phyloP scores from a whole-genome alignment of 1,284 basidiomycete genomes.

The Moesziomyces parantarcticus region DNA sequence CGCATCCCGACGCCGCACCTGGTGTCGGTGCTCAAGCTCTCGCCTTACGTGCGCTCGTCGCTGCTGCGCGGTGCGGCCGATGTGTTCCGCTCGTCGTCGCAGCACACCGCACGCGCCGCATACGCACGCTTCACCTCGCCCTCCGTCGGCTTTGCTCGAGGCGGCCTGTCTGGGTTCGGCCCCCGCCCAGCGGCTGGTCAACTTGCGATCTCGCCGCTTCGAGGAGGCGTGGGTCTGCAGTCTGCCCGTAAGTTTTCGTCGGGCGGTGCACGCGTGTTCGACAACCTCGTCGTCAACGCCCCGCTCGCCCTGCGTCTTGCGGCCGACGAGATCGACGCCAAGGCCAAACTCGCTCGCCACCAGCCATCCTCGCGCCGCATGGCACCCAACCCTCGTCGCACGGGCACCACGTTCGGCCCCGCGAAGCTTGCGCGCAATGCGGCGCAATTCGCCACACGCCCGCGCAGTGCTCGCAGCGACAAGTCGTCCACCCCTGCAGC shows the following conservation, averaged over 20 bases:
- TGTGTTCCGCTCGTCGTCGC: slow-evolving; percentile 8
- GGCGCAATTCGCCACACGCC: slow-evolving; percentile 1
- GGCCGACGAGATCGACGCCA: slow-evolving; percentile 33
- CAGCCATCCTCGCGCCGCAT: not conserved
- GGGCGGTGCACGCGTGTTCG: slow-evolving; percentile 38
- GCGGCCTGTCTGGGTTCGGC: slow-evolving; percentile 20
- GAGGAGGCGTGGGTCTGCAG: slow-evolving; percentile 34
- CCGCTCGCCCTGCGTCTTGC: slow-evolving; percentile 42
- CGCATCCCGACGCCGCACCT: slow-evolving; percentile 1
- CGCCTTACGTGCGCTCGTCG: slow-evolving; percentile 6
- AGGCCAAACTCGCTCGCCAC: slow-evolving; percentile 15
- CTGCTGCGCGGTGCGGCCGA: slow-evolving; percentile 17
- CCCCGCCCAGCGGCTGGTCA: slow-evolving; percentile 14
- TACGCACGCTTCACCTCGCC: slow-evolving; percentile 12
- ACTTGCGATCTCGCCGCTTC: slow-evolving; percentile 19
- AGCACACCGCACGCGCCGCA: not conserved
- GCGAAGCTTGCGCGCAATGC: slow-evolving; percentile 13
- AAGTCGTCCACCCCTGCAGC: not conserved
- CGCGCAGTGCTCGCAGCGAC: not conserved
- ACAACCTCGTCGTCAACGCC: slow-evolving; percentile 43
- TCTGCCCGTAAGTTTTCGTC: slow-evolving; percentile 31
- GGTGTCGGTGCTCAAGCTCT: not conserved
- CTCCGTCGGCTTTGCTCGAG: slow-evolving; percentile 18
- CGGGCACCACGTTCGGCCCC: slow-evolving; percentile 8
- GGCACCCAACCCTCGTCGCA: slow-evolving; percentile 6